Evolutionary conservation across 2,329 filamentous ascomycete species (phyloP).

Genomic region (Aspergillus proliferans): DNA sequence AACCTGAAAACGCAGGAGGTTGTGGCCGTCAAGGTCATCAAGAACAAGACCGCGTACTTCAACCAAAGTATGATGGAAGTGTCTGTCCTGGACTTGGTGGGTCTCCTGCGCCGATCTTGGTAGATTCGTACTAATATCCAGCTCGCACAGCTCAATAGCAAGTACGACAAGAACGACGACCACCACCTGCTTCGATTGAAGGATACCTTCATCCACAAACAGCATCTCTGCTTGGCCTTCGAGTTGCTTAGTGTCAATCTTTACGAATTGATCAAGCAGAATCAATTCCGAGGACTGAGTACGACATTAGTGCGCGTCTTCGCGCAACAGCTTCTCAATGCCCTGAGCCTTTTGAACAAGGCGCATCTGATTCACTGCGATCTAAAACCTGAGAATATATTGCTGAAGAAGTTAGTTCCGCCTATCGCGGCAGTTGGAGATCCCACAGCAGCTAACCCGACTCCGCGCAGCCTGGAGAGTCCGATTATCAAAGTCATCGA

Average conservation of each 20-base stretch:
- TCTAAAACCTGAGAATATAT: slow-evolving; percentile 94
- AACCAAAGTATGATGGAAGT: slow-evolving; percentile 99
- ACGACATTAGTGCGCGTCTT: slow-evolving; percentile 96
- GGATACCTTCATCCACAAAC: slow-evolving; percentile 95
- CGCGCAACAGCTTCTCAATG: slow-evolving; percentile 91
- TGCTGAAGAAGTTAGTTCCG: slow-evolving; percentile 73
- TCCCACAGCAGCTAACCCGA: slow-evolving; percentile 6
- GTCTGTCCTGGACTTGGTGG: slow-evolving; percentile 86
- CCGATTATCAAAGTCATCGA: slow-evolving; percentile 99
- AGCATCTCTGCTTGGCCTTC: slow-evolving; percentile 94
- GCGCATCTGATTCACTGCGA: slow-evolving; percentile 96
- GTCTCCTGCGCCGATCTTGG: slow-evolving; percentile 19
- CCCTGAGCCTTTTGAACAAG: slow-evolving; percentile 86
- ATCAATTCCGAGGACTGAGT: slow-evolving; percentile 94
- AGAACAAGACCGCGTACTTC: slow-evolving; percentile 98
- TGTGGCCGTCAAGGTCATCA: slow-evolving; percentile 97
- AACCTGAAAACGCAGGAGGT: slow-evolving; percentile 98
- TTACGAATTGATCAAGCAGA: slow-evolving; percentile 98
- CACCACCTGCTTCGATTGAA: slow-evolving; percentile 91
- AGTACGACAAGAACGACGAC: slow-evolving; percentile 98
- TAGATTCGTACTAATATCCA: slow-evolving; percentile 14
- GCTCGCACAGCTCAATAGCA: slow-evolving; percentile 72
- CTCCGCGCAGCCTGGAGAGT: slow-evolving; percentile 66
- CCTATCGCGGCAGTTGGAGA: not conserved
- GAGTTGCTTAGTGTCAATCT: slow-evolving; percentile 95